Conservation (phyloP, 208 protist species). For the Crithidia expoeki region DNA sequence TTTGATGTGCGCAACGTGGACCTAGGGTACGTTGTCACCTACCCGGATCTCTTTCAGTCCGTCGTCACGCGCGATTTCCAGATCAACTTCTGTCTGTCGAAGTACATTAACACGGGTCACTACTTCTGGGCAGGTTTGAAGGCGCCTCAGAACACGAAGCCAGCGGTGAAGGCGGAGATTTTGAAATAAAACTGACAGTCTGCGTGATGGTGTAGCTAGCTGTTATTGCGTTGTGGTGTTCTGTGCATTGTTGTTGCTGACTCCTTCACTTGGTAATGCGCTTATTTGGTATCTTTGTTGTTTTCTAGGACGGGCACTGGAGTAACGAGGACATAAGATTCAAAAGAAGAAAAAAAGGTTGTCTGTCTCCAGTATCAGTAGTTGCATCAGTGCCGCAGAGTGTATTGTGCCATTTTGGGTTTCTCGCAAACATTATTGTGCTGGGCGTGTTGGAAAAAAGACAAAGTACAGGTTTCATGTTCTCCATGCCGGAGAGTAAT, state of each 20-base stretch:
- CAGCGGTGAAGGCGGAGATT: not conserved
- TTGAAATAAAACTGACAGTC: not conserved
- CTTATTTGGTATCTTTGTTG: not conserved
- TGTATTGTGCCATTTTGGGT: too few species aligned
- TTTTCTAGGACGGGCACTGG: too few species aligned
- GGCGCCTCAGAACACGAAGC: constrained; percentile 8
- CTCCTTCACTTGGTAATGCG: too few species aligned
- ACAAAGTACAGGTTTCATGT: too few species aligned
- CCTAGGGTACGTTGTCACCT: constrained; percentile 71
- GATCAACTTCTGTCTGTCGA: constrained; percentile 67
- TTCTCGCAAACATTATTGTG: too few species aligned
- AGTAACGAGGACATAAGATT: not conserved
- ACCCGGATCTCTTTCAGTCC: constrained; percentile 67
- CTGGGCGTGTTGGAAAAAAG: too few species aligned
- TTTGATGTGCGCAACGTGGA: constrained; percentile 70
- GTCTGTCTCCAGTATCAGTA: too few species aligned
- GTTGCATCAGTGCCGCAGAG: too few species aligned
- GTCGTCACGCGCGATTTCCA: constrained; percentile 62
- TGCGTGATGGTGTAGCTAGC: too few species aligned
- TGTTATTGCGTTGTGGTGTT: not conserved
- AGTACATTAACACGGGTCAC: constrained; percentile 71
- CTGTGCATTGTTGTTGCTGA: too few species aligned
- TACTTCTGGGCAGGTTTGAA: constrained; percentile 87
- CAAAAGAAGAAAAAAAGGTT: not conserved
- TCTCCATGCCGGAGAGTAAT: too few species aligned